Conservation (phyloP, 139 green algal genomes). For the Microglena sp. region DNA sequence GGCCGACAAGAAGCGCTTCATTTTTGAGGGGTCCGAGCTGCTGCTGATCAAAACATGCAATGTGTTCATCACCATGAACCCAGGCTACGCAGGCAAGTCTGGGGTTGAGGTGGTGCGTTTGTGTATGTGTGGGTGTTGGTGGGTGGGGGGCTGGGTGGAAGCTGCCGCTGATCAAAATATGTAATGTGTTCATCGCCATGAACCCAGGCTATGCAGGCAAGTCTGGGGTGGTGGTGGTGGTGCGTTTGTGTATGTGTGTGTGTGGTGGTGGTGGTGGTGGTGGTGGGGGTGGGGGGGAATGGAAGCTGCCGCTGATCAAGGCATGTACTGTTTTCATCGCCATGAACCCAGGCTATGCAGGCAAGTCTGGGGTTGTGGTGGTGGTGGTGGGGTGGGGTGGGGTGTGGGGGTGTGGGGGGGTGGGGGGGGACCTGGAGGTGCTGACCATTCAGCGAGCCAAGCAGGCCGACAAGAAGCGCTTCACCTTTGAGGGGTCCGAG, state of each 20-base stretch:
- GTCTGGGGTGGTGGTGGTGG: too few relatives aligned
- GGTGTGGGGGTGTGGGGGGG: too few relatives aligned
- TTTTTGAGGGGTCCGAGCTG: constrained; percentile 69
- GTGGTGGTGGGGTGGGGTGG: too few relatives aligned
- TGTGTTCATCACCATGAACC: constrained; percentile 80
- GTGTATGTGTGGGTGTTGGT: too few relatives aligned
- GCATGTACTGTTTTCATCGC: constrained; percentile 81
- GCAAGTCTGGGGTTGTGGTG: too few relatives aligned
- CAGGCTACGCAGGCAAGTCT: constrained; percentile 60
- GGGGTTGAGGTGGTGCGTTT: too few relatives aligned
- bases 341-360: constrained; percentile 81
- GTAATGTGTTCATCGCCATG: constrained; percentile 69
- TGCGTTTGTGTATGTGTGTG: too few relatives aligned
- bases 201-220: too few relatives aligned
- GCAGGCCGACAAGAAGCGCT: constrained; percentile 48
- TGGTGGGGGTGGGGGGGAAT: too few relatives aligned
- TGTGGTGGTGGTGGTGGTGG: too few relatives aligned
- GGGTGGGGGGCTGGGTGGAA: too few relatives aligned
- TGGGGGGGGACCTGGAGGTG: constrained; percentile 53
- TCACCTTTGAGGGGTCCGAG: constrained; percentile 69
- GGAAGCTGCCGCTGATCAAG: constrained; percentile 52
- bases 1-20: constrained; percentile 40
- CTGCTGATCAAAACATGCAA: constrained; percentile 44
- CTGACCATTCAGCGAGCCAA: constrained; percentile 68
- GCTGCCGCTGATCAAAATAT: constrained; percentile 53